A percentile compares a stretch with the other conserved stretches of the same genome.
Evolutionary conservation across 2,329 filamentous ascomycete genomes (phyloP).

Genomic region (Xylaria multiplex): DNA sequence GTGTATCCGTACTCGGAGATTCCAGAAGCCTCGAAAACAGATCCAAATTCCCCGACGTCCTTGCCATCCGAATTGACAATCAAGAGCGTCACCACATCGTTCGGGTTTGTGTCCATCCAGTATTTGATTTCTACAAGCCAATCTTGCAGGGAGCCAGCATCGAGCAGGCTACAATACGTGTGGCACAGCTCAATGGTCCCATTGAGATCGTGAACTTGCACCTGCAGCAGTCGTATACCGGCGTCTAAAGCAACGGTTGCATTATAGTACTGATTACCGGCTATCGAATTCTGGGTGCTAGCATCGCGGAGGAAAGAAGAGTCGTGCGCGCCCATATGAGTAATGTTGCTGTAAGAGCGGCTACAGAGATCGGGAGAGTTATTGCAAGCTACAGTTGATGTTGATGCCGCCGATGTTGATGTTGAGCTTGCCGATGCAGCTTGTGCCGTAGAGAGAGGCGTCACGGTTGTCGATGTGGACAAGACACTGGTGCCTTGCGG

Average conservation of each 20-base stretch:
- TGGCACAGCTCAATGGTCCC: conserved; percentile 75
- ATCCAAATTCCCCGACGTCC: conserved; percentile 63
- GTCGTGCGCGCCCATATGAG: conserved; percentile 81
- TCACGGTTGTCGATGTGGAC: conserved; percentile 4
- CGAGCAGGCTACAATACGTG: conserved; percentile 71
- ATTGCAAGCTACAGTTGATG: conserved; percentile 71
- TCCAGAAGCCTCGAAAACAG: conserved; percentile 64
- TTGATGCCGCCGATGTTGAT: conserved; percentile 16
- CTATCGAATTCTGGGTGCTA: conserved; percentile 68
- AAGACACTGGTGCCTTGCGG: conserved; percentile 11
- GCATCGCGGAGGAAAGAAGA: conserved; percentile 75
- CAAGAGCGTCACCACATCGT: conserved; percentile 80
- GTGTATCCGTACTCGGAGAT: conserved; percentile 68
- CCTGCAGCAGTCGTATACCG: conserved; percentile 76
- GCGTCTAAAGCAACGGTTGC: conserved; percentile 75
- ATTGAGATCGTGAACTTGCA: conserved; percentile 73
- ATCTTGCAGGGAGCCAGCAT: conserved; percentile 71
- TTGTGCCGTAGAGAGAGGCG: conserved; percentile 27
- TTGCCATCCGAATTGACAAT: conserved; percentile 70
- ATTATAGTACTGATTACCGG: conserved; percentile 80
- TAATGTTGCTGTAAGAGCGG: conserved; percentile 78
- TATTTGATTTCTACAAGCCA: conserved; percentile 72
- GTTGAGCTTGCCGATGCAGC: conserved; percentile 13
- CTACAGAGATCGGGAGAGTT: conserved; percentile 80
- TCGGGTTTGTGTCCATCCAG: conserved; percentile 76